These are phyloP conservation scores for Piper betle DNA, from an alignment of 164 flowering plant species.

Conservation along the genomic window DNA sequence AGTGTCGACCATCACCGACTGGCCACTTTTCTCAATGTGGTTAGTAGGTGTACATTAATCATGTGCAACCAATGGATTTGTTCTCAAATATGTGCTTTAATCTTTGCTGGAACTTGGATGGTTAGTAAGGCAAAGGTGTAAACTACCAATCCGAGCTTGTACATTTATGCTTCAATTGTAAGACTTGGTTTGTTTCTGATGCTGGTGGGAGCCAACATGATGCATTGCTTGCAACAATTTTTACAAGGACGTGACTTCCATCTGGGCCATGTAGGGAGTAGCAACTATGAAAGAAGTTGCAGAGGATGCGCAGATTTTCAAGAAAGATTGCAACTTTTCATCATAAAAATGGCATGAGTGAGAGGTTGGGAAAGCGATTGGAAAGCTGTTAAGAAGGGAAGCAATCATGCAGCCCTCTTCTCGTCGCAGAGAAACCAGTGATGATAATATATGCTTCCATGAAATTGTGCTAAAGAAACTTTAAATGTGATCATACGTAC, in stretches of 20 bases:
- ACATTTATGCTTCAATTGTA: neutral
- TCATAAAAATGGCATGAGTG: slow-evolving; percentile 3
- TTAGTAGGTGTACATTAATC: no score
- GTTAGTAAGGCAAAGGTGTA: no score
- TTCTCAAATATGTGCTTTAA: no score
- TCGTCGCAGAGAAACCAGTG: slow-evolving; percentile 2
- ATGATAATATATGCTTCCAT: slow-evolving; percentile 3
- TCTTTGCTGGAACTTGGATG: no score
- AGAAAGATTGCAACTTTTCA: slow-evolving; percentile 6
- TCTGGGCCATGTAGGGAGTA: neutral
- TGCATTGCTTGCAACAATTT: neutral
- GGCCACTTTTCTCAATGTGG: no score
- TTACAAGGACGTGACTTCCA: neutral
- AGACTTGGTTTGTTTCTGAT: neutral
- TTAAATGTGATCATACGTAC: neutral
- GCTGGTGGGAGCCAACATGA: neutral
- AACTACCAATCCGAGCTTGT: neutral
- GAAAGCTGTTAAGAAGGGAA: slow-evolving; percentile 8
- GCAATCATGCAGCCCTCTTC: slow-evolving; percentile 8
- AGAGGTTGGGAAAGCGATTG: slow-evolving; percentile 5
- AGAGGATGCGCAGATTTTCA: slow-evolving; percentile 4
- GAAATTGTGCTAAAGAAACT: slow-evolving; percentile 4
- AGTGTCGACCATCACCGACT: no score
- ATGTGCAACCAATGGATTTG: no score
- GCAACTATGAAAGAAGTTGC: neutral